Percentiles rank a stretch among this genome's conserved stretches.
Evolutionary conservation across 495 filamentous ascomycete species (phyloP).

Genomic region (Aspergillus hancockii): DNA sequence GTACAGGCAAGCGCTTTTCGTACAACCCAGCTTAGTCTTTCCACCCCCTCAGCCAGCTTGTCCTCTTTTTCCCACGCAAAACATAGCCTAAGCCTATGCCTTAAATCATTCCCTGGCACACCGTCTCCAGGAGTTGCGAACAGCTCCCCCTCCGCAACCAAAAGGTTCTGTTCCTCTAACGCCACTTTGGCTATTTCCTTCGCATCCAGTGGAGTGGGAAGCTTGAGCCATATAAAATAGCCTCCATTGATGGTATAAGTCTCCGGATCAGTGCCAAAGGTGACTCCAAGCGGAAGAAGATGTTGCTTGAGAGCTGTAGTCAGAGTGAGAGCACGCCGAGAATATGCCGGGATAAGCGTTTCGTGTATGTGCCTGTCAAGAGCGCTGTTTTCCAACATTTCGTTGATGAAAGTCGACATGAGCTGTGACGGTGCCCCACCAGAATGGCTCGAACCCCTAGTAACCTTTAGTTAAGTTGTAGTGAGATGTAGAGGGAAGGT

Average conservation of each 20-base stretch:
- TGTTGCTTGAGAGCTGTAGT: constrained; percentile 46
- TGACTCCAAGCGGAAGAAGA: constrained; percentile 55
- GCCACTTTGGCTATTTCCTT: constrained; percentile 47
- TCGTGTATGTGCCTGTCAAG: constrained; percentile 48
- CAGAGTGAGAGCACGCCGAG: constrained; percentile 48
- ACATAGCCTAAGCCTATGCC: constrained; percentile 55
- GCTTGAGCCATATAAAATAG: constrained; percentile 67
- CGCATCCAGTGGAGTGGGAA: constrained; percentile 47
- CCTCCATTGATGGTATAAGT: constrained; percentile 53
- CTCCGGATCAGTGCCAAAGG: constrained; percentile 45
- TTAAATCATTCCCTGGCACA: constrained; percentile 19
- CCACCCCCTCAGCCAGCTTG: constrained; percentile 13
- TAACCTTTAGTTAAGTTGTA: not conserved
- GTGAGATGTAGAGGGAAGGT: constrained; percentile 26
- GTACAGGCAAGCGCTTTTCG: not conserved
- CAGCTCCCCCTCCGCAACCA: constrained; percentile 55
- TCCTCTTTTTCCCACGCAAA: constrained; percentile 68
- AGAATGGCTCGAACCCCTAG: constrained; percentile 59
- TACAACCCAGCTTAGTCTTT: not conserved
- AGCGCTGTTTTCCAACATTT: constrained; percentile 49
- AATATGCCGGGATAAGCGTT: constrained; percentile 47
- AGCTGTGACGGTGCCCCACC: constrained; percentile 73
- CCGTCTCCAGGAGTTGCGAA: constrained; percentile 58
- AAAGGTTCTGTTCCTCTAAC: constrained; percentile 47
- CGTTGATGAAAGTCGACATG: constrained; percentile 59